A percentile compares a stretch with the other conserved stretches of the same genome.
phyloP scores from a whole-genome alignment of 2,329 filamentous ascomycete species.

The Penicillium sp. region DNA sequence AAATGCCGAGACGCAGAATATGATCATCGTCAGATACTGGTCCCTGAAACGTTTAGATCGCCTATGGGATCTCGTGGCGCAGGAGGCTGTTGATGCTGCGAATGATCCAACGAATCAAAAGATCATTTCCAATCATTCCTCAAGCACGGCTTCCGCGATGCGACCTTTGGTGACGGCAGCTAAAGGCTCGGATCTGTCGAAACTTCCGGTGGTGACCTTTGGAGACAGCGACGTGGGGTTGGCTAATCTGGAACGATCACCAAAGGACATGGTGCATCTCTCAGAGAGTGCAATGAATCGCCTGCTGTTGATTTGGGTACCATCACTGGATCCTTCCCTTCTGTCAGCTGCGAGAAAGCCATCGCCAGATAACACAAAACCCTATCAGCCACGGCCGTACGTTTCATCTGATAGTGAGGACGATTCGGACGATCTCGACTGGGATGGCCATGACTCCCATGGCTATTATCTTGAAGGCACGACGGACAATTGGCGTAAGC shows the following conservation, averaged over 20 bases:
- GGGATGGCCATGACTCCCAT: constrained; percentile 31
- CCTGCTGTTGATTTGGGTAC: constrained; percentile 33
- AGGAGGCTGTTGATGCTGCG: constrained; percentile 38
- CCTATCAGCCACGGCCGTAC: constrained; percentile 17
- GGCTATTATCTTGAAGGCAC: constrained; percentile 43
- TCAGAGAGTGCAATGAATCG: constrained; percentile 41
- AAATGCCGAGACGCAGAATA: constrained; percentile 48
- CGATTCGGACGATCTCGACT: constrained; percentile 22
- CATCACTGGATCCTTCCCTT: constrained; percentile 31
- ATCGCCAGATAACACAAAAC: not conserved
- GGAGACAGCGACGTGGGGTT: constrained; percentile 40
- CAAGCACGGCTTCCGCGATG: constrained; percentile 17
- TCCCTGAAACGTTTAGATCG: constrained; percentile 43
- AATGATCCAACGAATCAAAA: constrained; percentile 24
- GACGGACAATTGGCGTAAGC: constrained; percentile 42
- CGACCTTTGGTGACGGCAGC: constrained; percentile 21
- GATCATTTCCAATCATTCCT: constrained; percentile 24
- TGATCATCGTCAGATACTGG: constrained; percentile 50
- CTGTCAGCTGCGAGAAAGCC: constrained; percentile 13
- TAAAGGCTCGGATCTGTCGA: constrained; percentile 27
- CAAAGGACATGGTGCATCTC: constrained; percentile 45
- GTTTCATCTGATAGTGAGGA: constrained; percentile 32
- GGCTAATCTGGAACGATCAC: constrained; percentile 39
- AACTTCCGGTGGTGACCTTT: constrained; percentile 36
- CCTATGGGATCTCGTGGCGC: constrained; percentile 42